Conservation (phyloP, 768 basidiomycete species). For the Pleurotus citrinopileatus region DNA sequence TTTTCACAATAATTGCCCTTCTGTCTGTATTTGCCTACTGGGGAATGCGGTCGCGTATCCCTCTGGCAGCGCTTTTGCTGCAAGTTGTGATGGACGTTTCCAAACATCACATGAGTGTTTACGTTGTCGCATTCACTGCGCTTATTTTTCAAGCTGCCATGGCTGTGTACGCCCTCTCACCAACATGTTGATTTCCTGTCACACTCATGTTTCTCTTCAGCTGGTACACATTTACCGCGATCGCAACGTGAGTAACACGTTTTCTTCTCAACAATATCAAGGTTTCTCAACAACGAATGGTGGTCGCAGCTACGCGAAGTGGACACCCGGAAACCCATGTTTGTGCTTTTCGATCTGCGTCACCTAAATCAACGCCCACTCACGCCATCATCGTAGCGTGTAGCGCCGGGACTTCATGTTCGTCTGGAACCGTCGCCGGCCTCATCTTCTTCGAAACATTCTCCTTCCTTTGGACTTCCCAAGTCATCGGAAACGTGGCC, state of each 20-base stretch:
- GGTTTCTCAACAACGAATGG: background rate
- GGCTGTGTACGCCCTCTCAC: conserved; percentile 50
- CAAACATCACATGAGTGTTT: conserved; percentile 80
- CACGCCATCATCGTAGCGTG: conserved; percentile 39
- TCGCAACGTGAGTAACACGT: conserved; percentile 59
- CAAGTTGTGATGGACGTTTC: conserved; percentile 84
- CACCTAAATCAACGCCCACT: conserved; percentile 1
- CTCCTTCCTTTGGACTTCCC: conserved; percentile 84
- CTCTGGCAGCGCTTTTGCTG: conserved; percentile 72
- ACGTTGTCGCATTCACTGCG: conserved; percentile 69
- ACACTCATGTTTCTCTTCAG: conserved; percentile 27
- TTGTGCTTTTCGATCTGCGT: conserved; percentile 19
- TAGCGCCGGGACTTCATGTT: conserved; percentile 50
- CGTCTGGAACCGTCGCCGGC: conserved; percentile 73
- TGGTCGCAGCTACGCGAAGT: conserved; percentile 51
- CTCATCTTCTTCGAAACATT: conserved; percentile 77
- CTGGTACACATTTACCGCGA: conserved; percentile 76
- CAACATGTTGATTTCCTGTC: background rate
- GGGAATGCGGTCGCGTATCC: conserved; percentile 70
- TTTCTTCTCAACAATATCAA: background rate
- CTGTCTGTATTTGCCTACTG: conserved; percentile 75
- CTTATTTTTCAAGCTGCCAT: conserved; percentile 70
- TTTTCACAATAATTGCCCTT: conserved; percentile 78
- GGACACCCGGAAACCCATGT: conserved; percentile 77
- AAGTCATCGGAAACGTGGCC: conserved; percentile 77